Evolutionary conservation across 495 filamentous ascomycete species (phyloP), one percentile per base, ranked within the genome.

Genomic region (Aspergillus coremiiformis): DNA sequence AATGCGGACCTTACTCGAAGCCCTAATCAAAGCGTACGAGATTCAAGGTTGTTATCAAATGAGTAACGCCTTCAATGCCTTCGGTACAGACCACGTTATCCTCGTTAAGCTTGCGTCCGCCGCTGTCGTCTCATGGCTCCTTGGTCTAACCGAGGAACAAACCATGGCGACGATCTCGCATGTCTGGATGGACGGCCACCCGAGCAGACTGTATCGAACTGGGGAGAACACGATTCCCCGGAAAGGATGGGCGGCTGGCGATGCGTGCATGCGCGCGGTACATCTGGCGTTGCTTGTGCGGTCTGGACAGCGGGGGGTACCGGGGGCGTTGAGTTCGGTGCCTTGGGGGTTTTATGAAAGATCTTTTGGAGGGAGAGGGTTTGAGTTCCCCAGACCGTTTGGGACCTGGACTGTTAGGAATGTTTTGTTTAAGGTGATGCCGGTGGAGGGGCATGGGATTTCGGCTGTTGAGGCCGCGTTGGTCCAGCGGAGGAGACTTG

Each of bases 221-320:
- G 57, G 47, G 1, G 44, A 56, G 5, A 75, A 75, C 37, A 66
- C 74, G 0, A 64, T 61, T 9, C 65, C 70, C 7, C 63, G 71
- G 0, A 76, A 76, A 50, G 74, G 73, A 0, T 77, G 75, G 75
- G 73, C 72, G 0, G 72, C 67, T 1, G 75, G 67, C 1, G 68
- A 75, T 56, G 73, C 75, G 1, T 65, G 62, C 15, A 68, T 66
- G 55, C 63, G 73, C 27, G 75, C 73, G 1, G 70, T 78, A 4
- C 66, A 76, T 15, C 55, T 76, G n/a, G 60, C 62, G 0, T 44
- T 71, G 0, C 47, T 75, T 3, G 58, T 58, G 3, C 48, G 30
- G n/a, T 27, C 49, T 0, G 70, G 68, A 0, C 71, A 76, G 54
- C 63, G 60, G 1, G 75, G 75, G 0, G 53, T 65, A 1, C 63